Base-by-base conservation (phyloP, 805 yeast genomes). In the Metschnikowia cubensis region DNA sequence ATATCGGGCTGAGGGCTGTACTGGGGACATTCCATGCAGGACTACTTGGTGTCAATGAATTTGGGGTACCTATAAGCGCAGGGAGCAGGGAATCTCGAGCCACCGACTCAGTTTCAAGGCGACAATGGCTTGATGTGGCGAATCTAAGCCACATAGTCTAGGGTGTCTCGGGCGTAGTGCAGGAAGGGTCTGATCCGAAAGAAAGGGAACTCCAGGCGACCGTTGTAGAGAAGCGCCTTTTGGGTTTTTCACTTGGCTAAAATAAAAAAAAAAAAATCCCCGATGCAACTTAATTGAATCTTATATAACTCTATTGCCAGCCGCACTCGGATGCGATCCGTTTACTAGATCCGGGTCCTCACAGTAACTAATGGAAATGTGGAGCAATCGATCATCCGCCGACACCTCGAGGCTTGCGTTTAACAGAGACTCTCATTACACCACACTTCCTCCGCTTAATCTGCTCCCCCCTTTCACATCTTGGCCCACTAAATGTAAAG, bases 21-120 rank as follows among this genome's bases (percentile, higher is more conserved):
- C 34, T 15, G 15, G 5, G 33, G 11, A 3, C n/a, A 10, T 6
- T 15, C n/a, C 29, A 25, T 39, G 42, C 42, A 39, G 42, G 42
- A 29, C 42, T 10, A 39, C 34, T 14, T 22, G 33, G n/a, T 13
- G 34, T 39, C 33, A 29, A 10, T 15, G 33, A 14, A 33, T 20
- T 42, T 42, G 20, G 34, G 45, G 45, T 33, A 42, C 37, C 37
- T 42, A 42, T 42, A 42, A 42, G 45, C 45, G 45, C 36, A 42
- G 29, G 36, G 34, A 21, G 20, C 45, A 33, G 18, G 36, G 45
- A 33, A 29, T 29, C 29, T 42, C 45, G 45, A 33, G 45, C 14
- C 36, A 31, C 35, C 35, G 35, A 31, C 44, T 41, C 44, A 14
- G 41, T 39, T 25, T 20, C 37, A 21, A 22, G 29, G 36, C 35